Conservation (phyloP, 2,329 filamentous ascomycete genomes). For the Colletotrichum camelliae region DNA sequence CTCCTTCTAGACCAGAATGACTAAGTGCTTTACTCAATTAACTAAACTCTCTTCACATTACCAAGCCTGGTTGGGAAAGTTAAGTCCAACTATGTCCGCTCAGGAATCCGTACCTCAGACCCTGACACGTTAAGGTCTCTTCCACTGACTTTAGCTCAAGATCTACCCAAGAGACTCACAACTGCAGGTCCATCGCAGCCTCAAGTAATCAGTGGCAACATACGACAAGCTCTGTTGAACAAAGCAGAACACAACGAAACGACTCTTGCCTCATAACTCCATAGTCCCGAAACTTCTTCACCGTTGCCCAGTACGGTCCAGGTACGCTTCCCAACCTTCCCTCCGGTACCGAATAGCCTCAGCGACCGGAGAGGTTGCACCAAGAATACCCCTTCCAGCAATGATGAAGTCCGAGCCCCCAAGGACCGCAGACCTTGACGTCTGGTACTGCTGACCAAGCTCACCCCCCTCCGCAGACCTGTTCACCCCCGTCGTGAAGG, state of each 20-base stretch:
- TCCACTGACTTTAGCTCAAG: background rate
- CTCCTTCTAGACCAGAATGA: too few species aligned
- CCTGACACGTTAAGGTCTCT: background rate
- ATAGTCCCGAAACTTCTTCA: background rate
- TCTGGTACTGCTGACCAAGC: conserved; percentile 64
- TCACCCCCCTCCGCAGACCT: conserved; percentile 54
- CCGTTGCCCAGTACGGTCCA: background rate
- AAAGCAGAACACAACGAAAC: background rate
- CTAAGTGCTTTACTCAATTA: background rate
- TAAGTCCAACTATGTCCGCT: background rate
- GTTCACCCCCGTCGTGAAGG: conserved; percentile 63
- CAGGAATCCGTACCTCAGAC: background rate
- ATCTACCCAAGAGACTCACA: background rate
- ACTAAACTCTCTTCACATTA: background rate
- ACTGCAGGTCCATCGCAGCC: background rate
- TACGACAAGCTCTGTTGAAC: background rate
- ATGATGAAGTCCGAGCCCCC: conserved; percentile 62
- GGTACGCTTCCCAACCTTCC: conserved; percentile 24
- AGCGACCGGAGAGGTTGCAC: conserved; percentile 45
- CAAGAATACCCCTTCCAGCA: conserved; percentile 60
- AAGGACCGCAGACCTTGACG: conserved; percentile 52
- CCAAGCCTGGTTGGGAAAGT: background rate
- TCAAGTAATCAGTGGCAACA: background rate
- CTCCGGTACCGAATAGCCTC: conserved; percentile 40
- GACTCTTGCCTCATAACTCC: background rate